These are phyloP conservation scores for Rutstroemia sp. DNA, from an alignment of 2,329 filamentous ascomycete species.

Conservation along the genomic window DNA sequence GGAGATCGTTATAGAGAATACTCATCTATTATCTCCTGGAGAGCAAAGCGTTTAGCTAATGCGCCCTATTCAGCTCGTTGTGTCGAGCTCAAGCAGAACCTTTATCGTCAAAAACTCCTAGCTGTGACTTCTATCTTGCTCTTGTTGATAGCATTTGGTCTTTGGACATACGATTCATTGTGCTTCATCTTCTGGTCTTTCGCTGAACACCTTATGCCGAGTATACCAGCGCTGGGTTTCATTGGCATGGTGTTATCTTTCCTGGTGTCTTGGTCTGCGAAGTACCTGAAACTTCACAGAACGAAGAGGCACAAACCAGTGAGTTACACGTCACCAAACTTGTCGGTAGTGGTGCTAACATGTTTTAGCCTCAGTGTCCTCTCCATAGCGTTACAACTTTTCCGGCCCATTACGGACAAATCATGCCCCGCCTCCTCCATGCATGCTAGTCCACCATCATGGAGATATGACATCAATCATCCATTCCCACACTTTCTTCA, in stretches of 20 bases:
- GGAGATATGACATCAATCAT: not conserved
- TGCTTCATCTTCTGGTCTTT: not conserved
- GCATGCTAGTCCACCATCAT: not conserved
- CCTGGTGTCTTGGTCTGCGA: conserved; percentile 15
- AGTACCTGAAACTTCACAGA: conserved; percentile 3
- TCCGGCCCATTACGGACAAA: not conserved
- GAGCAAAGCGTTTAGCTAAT: not conserved
- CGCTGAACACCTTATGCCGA: not conserved
- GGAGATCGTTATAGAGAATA: conserved; percentile 5
- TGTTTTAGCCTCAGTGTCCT: not conserved
- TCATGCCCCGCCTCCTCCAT: not conserved
- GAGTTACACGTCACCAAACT: not conserved
- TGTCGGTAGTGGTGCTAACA: not conserved
- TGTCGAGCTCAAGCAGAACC: not conserved
- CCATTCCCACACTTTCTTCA: not conserved
- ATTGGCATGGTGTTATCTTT: conserved; percentile 18
- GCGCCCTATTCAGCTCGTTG: not conserved
- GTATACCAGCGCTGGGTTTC: conserved; percentile 19
- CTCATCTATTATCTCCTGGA: not conserved
- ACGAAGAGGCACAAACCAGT: not conserved
- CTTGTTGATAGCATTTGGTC: conserved; percentile 4
- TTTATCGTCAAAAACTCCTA: not conserved
- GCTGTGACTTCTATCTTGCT: conserved; percentile 5
- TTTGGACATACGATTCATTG: conserved; percentile 10
- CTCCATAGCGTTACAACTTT: not conserved